A percentile compares a stretch with the other conserved stretches of the same genome.
Evolutionary conservation across 768 basidiomycete genomes (phyloP).

Genomic region (Mycena vulgaris): DNA sequence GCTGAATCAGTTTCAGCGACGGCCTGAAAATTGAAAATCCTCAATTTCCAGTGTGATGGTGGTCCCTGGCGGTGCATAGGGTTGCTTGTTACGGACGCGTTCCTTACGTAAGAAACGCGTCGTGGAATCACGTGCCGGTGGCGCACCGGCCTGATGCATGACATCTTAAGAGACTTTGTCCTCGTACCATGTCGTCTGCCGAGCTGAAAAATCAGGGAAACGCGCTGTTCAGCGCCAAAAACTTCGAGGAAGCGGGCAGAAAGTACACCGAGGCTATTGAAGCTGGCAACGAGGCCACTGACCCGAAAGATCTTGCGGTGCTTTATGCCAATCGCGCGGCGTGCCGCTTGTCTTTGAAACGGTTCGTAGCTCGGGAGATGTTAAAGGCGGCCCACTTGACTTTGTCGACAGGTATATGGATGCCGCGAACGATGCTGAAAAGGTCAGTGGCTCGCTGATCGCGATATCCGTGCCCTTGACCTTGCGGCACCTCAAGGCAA

Average conservation of each 20-base stretch:
- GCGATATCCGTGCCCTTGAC: not conserved
- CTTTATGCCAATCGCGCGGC: constrained; percentile 35
- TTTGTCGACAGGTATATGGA: constrained; percentile 37
- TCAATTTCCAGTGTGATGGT: no score
- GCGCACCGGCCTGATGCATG: no score
- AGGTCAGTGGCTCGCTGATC: constrained; percentile 28
- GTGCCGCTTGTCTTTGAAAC: constrained; percentile 27
- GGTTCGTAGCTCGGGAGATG: not conserved
- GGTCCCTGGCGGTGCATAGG: no score
- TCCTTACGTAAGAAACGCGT: not conserved
- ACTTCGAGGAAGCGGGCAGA: constrained; percentile 23
- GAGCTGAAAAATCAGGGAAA: constrained; percentile 35
- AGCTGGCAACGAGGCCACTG: constrained; percentile 11
- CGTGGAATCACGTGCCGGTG: not conserved
- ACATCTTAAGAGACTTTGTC: no score
- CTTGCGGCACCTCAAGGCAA: constrained; percentile 31
- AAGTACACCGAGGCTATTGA: constrained; percentile 36
- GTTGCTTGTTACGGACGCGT: no score
- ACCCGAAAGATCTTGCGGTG: constrained; percentile 27
- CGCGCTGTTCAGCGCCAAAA: constrained; percentile 25
- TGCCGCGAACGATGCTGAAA: constrained; percentile 33
- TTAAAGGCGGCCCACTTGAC: no score
- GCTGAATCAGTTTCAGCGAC: no score
- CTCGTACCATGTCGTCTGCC: constrained; percentile 1
- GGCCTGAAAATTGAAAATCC: no score